Percentiles rank a stretch among this genome's conserved stretches.
phyloP scores from a whole-genome alignment of 495 filamentous ascomycete genomes.

The Tuber aestivum region DNA sequence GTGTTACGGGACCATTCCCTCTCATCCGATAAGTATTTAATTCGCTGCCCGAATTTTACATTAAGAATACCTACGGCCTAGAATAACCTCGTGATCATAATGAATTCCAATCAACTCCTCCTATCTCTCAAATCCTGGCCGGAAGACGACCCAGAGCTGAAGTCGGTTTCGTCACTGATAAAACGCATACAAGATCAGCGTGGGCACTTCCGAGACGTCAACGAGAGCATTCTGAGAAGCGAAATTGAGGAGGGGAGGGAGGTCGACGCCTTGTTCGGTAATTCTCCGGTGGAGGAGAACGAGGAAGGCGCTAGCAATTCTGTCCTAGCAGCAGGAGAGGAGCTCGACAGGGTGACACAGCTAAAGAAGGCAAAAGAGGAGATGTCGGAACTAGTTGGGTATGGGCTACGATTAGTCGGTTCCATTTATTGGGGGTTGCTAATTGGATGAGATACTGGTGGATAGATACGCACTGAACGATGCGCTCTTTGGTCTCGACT shows the following conservation, averaged over 20 bases:
- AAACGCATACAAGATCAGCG: constrained; percentile 66
- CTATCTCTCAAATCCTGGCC: constrained; percentile 63
- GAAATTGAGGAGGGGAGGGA: constrained; percentile 40
- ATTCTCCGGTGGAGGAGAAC: constrained; percentile 34
- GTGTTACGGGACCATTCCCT: neutral
- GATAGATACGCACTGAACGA: constrained; percentile 59
- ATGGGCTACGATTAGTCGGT: neutral
- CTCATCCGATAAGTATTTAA: neutral
- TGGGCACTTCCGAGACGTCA: constrained; percentile 59
- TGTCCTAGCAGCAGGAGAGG: constrained; percentile 29
- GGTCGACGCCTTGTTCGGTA: constrained; percentile 30
- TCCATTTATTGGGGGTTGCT: constrained; percentile 6
- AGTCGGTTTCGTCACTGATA: constrained; percentile 64
- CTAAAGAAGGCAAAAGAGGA: constrained; percentile 31
- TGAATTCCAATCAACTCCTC: constrained; percentile 26
- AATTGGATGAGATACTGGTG: constrained; percentile 5
- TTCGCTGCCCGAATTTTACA: neutral
- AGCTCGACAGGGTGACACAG: constrained; percentile 25
- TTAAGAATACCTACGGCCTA: constrained; percentile 15
- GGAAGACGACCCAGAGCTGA: constrained; percentile 51
- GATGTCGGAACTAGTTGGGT: constrained; percentile 31
- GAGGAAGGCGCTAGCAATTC: constrained; percentile 28
- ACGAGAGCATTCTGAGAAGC: constrained; percentile 30
- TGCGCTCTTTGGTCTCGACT: constrained; percentile 66
- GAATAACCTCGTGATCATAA: constrained; percentile 8